phyloP scores from a whole-genome alignment of 2,329 filamentous ascomycete genomes.

The Penicillium sp. region DNA sequence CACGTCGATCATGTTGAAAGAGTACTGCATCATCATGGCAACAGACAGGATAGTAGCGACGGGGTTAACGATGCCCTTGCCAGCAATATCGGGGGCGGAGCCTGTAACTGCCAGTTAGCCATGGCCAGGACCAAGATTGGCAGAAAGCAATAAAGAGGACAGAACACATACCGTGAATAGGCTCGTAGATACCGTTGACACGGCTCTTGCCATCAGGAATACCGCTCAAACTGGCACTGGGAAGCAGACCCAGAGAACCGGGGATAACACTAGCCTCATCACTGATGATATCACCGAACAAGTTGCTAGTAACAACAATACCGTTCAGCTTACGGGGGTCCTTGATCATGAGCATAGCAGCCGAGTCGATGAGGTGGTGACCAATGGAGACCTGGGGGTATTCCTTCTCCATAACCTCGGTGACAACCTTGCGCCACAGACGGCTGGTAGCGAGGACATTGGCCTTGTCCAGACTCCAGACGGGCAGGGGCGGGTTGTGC shows the following conservation, averaged over 20 bases:
- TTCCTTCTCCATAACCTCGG: constrained; percentile 79
- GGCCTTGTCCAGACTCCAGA: constrained; percentile 91
- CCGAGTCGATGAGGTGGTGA: constrained; percentile 91
- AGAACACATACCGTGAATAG: constrained; percentile 73
- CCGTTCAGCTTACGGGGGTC: constrained; percentile 85
- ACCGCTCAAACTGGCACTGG: constrained; percentile 80
- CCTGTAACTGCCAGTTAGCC: constrained; percentile 47
- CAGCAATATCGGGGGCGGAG: constrained; percentile 89
- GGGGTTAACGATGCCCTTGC: constrained; percentile 87
- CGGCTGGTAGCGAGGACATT: constrained; percentile 90
- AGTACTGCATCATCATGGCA: constrained; percentile 96
- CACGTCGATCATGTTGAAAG: constrained; percentile 73
- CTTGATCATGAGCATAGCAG: constrained; percentile 98
- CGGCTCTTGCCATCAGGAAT: constrained; percentile 79
- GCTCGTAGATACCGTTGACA: constrained; percentile 95
- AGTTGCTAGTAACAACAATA: constrained; percentile 85
- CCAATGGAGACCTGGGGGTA: constrained; percentile 81
- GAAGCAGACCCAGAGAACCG: constrained; percentile 81
- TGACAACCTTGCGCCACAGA: constrained; percentile 84
- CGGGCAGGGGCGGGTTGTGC: constrained; percentile 70
- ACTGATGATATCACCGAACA: constrained; percentile 94
- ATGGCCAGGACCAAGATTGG: neutral
- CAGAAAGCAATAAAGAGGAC: neutral
- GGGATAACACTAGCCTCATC: constrained; percentile 95
- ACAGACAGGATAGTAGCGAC: constrained; percentile 87